Evolutionary conservation across 2,329 filamentous ascomycete genomes (phyloP).

Genomic region (Trichoderma harzianum): DNA sequence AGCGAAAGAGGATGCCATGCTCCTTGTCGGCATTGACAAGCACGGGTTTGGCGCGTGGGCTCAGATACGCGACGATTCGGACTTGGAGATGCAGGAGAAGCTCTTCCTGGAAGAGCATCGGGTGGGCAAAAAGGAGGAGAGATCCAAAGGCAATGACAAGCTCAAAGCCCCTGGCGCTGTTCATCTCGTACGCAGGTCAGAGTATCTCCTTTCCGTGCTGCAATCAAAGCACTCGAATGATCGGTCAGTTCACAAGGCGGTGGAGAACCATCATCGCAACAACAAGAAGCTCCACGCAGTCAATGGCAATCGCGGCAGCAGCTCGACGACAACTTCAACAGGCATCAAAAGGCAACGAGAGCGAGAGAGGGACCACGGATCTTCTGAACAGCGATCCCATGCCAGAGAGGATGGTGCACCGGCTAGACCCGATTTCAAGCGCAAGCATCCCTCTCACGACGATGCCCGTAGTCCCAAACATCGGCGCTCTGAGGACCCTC

Average conservation of each 20-base stretch:
- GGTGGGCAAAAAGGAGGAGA: slow-evolving; percentile 96
- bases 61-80: slow-evolving; percentile 86
- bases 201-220: slow-evolving; percentile 92
- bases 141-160: slow-evolving; percentile 70
- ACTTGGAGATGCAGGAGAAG: slow-evolving; percentile 82
- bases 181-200: slow-evolving; percentile 88
- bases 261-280: slow-evolving; percentile 92
- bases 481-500: slow-evolving; percentile 40
- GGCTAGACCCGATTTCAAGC: slow-evolving; percentile 55
- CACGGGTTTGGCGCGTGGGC: slow-evolving; percentile 97
- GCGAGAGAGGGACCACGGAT: slow-evolving; percentile 41
- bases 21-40: slow-evolving; percentile 85
- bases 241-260: slow-evolving; percentile 68
- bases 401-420: slow-evolving; percentile 50
- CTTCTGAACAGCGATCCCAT: slow-evolving; percentile 47
- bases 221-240: slow-evolving; percentile 81
- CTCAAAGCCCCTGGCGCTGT: slow-evolving; percentile 96
- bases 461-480: slow-evolving; percentile 43
- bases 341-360: slow-evolving; percentile 43
- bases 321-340: slow-evolving; percentile 67
- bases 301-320: slow-evolving; percentile 61
- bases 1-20: slow-evolving; percentile 91
- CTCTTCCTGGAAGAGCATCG: slow-evolving; percentile 96
- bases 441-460: slow-evolving; percentile 56
- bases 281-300: slow-evolving; percentile 69